phyloP scores from a whole-genome alignment of 2,329 filamentous ascomycete genomes.

The Aureobasidium sp. region DNA sequence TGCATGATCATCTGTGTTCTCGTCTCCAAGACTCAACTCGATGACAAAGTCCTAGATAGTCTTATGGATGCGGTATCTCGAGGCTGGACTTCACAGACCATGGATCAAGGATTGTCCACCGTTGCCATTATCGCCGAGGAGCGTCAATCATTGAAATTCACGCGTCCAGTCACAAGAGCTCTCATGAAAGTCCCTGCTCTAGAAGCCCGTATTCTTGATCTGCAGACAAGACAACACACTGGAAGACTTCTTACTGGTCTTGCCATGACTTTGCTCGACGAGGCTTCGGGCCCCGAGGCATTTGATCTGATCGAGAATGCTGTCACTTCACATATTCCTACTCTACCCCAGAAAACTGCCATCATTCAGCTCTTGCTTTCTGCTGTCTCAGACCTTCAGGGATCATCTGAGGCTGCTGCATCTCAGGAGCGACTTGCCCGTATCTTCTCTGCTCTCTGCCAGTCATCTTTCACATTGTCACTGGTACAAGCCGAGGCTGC shows the following conservation, averaged over 20 bases:
- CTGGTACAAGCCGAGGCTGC: conserved; percentile 62
- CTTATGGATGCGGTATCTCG: conserved; percentile 83
- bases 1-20: conserved; percentile 89
- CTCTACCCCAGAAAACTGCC: conserved; percentile 47
- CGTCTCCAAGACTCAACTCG: conserved; percentile 71
- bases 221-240: conserved; percentile 59
- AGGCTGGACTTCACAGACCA: conserved; percentile 68
- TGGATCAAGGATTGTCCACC: conserved; percentile 68
- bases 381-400: neutral
- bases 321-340: conserved; percentile 53
- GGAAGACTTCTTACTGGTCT: conserved; percentile 67
- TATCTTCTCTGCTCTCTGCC: conserved; percentile 27
- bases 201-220: conserved; percentile 51
- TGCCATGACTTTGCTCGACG: conserved; percentile 58
- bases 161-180: conserved; percentile 61
- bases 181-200: conserved; percentile 59
- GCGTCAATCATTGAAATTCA: conserved; percentile 62
- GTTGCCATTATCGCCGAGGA: conserved; percentile 76
- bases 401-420: neutral
- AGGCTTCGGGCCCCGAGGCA: conserved; percentile 50
- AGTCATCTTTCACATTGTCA: conserved; percentile 35
- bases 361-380: conserved; percentile 3
- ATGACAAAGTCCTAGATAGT: conserved; percentile 71
- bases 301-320: conserved; percentile 55
- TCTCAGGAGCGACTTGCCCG: conserved; percentile 28